These are phyloP conservation scores for Blastomyces parvus DNA, from an alignment of 2,329 filamentous ascomycete genomes.

Conservation along the genomic window DNA sequence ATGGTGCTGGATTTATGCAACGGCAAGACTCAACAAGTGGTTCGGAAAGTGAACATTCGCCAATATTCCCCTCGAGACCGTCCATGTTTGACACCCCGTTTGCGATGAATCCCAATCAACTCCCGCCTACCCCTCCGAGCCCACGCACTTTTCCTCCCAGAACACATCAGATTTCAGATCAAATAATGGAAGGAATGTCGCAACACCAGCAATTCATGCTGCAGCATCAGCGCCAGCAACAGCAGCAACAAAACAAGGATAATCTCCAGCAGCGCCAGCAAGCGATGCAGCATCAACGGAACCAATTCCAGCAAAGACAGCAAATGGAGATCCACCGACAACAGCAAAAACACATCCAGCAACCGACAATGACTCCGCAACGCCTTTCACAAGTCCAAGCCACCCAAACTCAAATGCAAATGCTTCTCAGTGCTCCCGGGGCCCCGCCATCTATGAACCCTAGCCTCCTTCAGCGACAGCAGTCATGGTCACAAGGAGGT, in stretches of 20 bases:
- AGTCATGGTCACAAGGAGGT: background rate
- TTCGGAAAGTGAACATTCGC: slow-evolving; percentile 46
- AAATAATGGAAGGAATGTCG: background rate
- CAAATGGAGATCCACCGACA: background rate
- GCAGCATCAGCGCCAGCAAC: background rate
- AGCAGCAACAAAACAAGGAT: background rate
- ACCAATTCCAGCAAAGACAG: background rate
- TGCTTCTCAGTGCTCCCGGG: background rate
- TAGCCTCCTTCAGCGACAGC: background rate
- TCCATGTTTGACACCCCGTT: slow-evolving; percentile 17
- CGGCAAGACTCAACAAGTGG: slow-evolving; percentile 48
- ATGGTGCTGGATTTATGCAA: slow-evolving; percentile 44
- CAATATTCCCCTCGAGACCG: slow-evolving; percentile 15
- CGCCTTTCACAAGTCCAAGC: background rate
- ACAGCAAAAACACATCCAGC: background rate
- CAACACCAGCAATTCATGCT: background rate
- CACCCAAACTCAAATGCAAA: background rate
- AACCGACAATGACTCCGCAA: background rate
- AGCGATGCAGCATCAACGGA: background rate
- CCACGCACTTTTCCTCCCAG: slow-evolving; percentile 7
- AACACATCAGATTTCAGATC: slow-evolving; percentile 2
- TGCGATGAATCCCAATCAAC: slow-evolving; percentile 23
- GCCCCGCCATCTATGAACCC: background rate
- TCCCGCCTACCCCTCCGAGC: slow-evolving; percentile 12
- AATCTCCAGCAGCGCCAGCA: background rate